Percentiles rank a stretch among this genome's conserved stretches.
These are phyloP conservation scores for Grosmannia penicillata DNA, from an alignment of 2,329 filamentous ascomycete genomes.

Conservation along the genomic window DNA sequence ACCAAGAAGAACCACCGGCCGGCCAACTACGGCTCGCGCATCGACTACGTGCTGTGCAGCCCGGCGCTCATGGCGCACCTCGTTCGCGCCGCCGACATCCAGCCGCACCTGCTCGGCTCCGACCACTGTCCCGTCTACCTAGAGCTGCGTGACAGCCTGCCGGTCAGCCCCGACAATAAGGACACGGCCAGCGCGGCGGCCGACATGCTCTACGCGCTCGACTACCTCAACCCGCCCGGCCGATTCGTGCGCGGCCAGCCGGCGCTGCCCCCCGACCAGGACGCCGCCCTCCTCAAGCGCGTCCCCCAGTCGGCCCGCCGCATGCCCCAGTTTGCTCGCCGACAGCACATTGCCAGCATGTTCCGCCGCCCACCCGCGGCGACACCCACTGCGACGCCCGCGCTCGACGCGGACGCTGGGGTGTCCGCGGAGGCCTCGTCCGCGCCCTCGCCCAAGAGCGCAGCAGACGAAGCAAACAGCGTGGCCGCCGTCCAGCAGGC, in stretches of 20 bases:
- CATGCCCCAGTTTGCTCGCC: slow-evolving; percentile 75
- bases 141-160: slow-evolving; percentile 49
- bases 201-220: slow-evolving; percentile 37
- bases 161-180: slow-evolving; percentile 25
- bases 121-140: slow-evolving; percentile 94
- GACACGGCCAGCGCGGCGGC: too few species aligned
- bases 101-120: slow-evolving; percentile 85
- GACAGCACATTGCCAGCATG: slow-evolving; percentile 86
- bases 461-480: background rate
- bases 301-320: slow-evolving; percentile 63
- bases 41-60: slow-evolving; percentile 85
- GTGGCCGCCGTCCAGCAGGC: background rate
- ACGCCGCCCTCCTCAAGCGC: slow-evolving; percentile 23
- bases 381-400: too few species aligned
- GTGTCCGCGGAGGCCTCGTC: too few species aligned
- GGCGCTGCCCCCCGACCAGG: background rate
- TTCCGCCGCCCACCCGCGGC: slow-evolving; percentile 30
- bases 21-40: slow-evolving; percentile 81
- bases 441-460: too few species aligned
- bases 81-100: slow-evolving; percentile 58
- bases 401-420: too few species aligned
- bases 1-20: slow-evolving; percentile 91
- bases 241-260: slow-evolving; percentile 49
- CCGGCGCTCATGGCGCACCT: slow-evolving; percentile 70
- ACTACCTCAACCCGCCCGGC: slow-evolving; percentile 64